phyloP scores from a whole-genome alignment of 345 rosid genomes.

The Acer yangbiense region DNA sequence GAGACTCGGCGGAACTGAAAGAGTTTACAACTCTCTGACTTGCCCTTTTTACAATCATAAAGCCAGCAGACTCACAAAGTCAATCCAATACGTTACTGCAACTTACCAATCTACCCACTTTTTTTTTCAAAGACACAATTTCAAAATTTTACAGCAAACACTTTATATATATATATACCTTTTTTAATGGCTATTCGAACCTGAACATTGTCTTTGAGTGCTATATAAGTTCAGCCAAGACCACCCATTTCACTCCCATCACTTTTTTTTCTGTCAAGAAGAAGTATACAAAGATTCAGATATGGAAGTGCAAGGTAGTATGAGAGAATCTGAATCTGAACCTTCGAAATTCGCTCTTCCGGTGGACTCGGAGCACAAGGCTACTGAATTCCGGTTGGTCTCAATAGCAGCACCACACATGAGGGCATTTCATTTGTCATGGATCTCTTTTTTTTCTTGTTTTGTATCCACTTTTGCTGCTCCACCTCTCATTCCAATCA shows the following conservation, averaged over 20 bases:
- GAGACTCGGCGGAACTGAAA: constrained; percentile 28
- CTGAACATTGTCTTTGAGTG: no score
- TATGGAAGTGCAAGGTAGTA: constrained; percentile 28
- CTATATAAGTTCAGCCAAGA: not conserved
- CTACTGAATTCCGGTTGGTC: constrained; percentile 67
- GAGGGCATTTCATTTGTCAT: constrained; percentile 86
- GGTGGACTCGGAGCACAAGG: constrained; percentile 80
- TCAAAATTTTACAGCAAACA: not conserved
- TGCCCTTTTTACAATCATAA: constrained; percentile 3
- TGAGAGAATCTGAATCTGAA: constrained; percentile 11
- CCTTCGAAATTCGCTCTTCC: constrained; percentile 59
- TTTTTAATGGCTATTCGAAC: no score
- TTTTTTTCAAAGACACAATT: not conserved
- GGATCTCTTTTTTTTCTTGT: constrained; percentile 84
- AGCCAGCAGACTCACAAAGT: constrained; percentile 16
- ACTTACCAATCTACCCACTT: not conserved
- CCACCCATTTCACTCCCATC: not conserved
- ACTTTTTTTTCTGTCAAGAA: not conserved
- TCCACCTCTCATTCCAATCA: constrained; percentile 84
- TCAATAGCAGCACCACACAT: constrained; percentile 81
- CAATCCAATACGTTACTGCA: not conserved
- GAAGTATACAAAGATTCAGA: not conserved
- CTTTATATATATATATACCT: not conserved
- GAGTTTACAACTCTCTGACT: not conserved
- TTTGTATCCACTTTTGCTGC: constrained; percentile 90